Evolutionary conservation across 1,139 yeast genomes (phyloP).

Genomic region (Taphrina flavorubra): DNA sequence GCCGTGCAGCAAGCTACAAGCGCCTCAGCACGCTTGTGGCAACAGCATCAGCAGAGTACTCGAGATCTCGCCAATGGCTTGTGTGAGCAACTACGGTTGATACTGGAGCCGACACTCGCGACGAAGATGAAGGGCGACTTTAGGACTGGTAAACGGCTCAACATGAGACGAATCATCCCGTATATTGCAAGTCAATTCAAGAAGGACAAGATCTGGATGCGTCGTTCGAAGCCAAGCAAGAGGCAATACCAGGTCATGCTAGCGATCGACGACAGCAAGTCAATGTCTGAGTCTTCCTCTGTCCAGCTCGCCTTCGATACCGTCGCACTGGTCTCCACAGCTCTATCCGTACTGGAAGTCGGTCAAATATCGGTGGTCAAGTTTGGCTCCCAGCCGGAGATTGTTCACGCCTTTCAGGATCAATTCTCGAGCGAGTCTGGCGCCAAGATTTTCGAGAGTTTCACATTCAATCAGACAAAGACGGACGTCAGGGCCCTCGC

Average conservation of each 20-base stretch:
- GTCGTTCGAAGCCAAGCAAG: constrained; percentile 96
- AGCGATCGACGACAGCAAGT: constrained; percentile 95
- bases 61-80: constrained; percentile 85
- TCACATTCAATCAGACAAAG: constrained; percentile 84
- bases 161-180: constrained; percentile 97
- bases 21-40: constrained; percentile 81
- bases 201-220: constrained; percentile 97
- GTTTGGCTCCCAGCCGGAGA: constrained; percentile 82
- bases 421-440: constrained; percentile 87
- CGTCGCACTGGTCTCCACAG: constrained; percentile 91
- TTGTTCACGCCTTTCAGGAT: constrained; percentile 87
- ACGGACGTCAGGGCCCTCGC: constrained; percentile 84
- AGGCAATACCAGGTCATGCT: constrained; percentile 97
- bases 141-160: constrained; percentile 94
- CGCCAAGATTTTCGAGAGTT: constrained; percentile 81
- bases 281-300: constrained; percentile 88
- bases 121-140: constrained; percentile 94
- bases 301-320: constrained; percentile 92
- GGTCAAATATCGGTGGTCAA: constrained; percentile 91
- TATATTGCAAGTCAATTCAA: constrained; percentile 97
- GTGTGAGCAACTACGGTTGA: constrained; percentile 89
- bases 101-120: constrained; percentile 92
- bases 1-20: constrained; percentile 51
- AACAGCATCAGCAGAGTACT: constrained; percentile 76
- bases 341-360: constrained; percentile 89